Base-by-base conservation (phyloP, 192 early-diverging fungal genomes). In the Gonapodya prolifera region DNA sequence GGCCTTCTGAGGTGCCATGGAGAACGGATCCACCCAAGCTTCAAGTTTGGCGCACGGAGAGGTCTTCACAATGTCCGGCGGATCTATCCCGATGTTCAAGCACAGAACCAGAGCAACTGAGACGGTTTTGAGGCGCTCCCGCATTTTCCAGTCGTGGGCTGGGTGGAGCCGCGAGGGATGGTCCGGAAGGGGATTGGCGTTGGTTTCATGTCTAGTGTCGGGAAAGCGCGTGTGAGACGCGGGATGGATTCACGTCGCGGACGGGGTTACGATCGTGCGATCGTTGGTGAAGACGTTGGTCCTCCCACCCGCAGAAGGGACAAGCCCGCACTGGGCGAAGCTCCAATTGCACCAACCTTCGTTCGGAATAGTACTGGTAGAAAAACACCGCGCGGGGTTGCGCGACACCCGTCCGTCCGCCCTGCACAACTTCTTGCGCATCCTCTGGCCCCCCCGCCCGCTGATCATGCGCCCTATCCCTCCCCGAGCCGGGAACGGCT, bases 1-100 rank as follows among this genome's bases (percentile, higher is more conserved):
- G 28, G 95, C 92, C 81, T 94, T 92, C 70, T 87, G 85, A 13
- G 92, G 90, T 1, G 92, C 86, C 0, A 92, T 81, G 0, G 90
- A 88, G 35, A 89, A 91, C 0, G 97, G 97, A 80, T 99, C 96
- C 1, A 96, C 89, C 97, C 97, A 99, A 35, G 93, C 94, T 83
- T 98, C 95, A 45, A 96, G 80, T 79, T 93, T 94, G 0, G 97
- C 95, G 35, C 93, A 93, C 0, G 94, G 92, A 18, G 86, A 87
- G 2, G 97, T 94, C 75, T 92, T 94, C 74, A 94, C 91, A 32
- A 95, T 79, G 82, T 97, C 97, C 30, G 97, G 97, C 34, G 97
- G 97, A 73, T 94, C 91, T 13, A 93, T 92, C n/a, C 95, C 96
- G 77, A 99, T 92, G 82, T 96, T 96, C 69, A 99, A 85, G 80